Evolutionary conservation across 208 protist species (phyloP).

Genomic region (Trypanosoma lewisi): DNA sequence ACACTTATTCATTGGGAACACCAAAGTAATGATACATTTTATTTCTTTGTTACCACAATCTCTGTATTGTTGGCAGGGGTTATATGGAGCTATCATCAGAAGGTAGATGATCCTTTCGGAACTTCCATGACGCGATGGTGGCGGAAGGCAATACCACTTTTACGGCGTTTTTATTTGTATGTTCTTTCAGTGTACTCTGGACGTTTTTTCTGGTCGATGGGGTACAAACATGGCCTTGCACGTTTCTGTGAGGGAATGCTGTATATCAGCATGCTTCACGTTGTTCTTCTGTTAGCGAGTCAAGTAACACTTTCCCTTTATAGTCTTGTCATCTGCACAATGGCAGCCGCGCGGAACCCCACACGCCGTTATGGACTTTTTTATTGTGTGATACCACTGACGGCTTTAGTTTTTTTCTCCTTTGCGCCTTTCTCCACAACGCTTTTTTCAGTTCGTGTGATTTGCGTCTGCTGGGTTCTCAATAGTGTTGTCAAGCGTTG

Average conservation of each 20-base stretch:
- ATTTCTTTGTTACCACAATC: background rate
- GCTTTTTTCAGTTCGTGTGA: conserved; percentile 10
- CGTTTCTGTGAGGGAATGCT: conserved; percentile 29
- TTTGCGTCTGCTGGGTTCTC: conserved; percentile 9
- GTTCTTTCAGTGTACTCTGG: conserved; percentile 6
- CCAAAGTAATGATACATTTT: conserved; percentile 8
- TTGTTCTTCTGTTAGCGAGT: conserved; percentile 3
- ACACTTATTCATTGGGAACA: conserved; percentile 24
- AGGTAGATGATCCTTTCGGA: conserved; percentile 9
- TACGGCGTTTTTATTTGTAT: conserved; percentile 9
- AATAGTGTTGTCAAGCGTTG: conserved; percentile 2
- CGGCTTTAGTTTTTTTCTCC: background rate
- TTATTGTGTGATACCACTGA: background rate
- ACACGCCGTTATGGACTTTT: background rate
- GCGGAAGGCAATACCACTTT: conserved; percentile 11
- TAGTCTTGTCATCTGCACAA: background rate
- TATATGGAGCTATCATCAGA: conserved; percentile 1
- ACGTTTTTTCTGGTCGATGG: conserved; percentile 7
- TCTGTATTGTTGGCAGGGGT: background rate
- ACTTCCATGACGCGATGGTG: conserved; percentile 24
- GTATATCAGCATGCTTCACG: conserved; percentile 20
- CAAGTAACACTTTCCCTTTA: conserved; percentile 13
- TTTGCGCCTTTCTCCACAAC: conserved; percentile 1
- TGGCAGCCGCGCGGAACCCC: background rate
- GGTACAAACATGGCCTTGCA: conserved; percentile 1